phyloP scores from a whole-genome alignment of 2,329 filamentous ascomycete species.

The Grosmannia huntii region DNA sequence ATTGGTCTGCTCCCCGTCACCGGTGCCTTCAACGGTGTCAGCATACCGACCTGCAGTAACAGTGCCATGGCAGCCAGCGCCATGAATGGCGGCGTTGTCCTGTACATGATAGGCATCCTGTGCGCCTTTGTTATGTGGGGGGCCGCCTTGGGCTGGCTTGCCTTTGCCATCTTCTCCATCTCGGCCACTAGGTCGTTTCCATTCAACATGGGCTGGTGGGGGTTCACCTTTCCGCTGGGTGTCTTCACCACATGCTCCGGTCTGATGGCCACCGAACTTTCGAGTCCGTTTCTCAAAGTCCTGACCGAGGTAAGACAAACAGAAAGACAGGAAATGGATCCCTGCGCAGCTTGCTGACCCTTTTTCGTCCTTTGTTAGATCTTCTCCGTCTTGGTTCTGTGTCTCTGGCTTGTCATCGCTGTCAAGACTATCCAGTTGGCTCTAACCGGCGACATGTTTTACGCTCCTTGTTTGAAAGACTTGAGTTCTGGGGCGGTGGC shows the following conservation, averaged over 20 bases:
- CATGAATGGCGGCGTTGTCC: constrained; percentile 32
- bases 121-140: constrained; percentile 22
- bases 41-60: not conserved
- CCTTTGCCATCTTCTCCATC: constrained; percentile 20
- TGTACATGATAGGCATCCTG: constrained; percentile 39
- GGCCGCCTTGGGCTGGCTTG: constrained; percentile 21
- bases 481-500: constrained; percentile 10
- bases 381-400: constrained; percentile 26
- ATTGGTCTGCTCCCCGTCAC: constrained; percentile 18
- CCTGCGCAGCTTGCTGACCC: not conserved
- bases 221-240: constrained; percentile 25
- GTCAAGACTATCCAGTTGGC: constrained; percentile 24
- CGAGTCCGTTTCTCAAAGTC: constrained; percentile 30
- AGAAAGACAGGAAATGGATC: not conserved
- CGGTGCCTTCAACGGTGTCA: constrained; percentile 22
- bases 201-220: constrained; percentile 27
- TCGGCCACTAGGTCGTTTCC: constrained; percentile 21
- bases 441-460: constrained; percentile 29
- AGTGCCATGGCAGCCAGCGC: constrained; percentile 27
- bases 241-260: constrained; percentile 27
- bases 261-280: constrained; percentile 25
- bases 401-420: constrained; percentile 30
- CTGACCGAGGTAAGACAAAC: constrained; percentile 14
- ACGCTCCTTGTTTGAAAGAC: constrained; percentile 28
- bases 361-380: constrained; percentile 16